These are phyloP conservation scores for Centaurea solstitialis DNA, from an alignment of 129 eudicot species.

Conservation along the genomic window DNA sequence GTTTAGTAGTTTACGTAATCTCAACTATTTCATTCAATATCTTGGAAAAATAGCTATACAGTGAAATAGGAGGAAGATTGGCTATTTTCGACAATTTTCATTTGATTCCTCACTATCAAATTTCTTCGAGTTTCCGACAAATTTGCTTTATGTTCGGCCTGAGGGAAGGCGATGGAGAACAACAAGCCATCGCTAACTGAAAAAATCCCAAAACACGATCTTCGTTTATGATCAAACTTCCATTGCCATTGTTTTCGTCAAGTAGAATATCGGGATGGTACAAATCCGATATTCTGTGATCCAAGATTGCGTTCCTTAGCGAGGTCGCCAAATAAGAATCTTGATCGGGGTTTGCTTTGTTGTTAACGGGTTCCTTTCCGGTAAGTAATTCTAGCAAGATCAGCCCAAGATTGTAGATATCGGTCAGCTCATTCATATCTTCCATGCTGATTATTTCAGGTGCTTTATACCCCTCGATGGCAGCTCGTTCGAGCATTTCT, in stretches of 20 bases:
- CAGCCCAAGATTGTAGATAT: slow-evolving; percentile 78
- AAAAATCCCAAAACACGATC: slow-evolving; percentile 55
- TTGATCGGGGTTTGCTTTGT: slow-evolving; percentile 41
- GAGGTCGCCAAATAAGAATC: slow-evolving; percentile 58
- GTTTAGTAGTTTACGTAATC: too few species aligned
- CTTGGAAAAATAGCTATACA: not conserved
- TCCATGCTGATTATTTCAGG: slow-evolving; percentile 82
- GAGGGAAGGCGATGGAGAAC: slow-evolving; percentile 84
- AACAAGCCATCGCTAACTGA: slow-evolving; percentile 87
- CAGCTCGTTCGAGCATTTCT: slow-evolving; percentile 71
- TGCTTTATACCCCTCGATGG: slow-evolving; percentile 81
- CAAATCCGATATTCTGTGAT: slow-evolving; percentile 50
- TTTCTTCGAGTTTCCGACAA: slow-evolving; percentile 66
- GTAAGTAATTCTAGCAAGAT: slow-evolving; percentile 71
- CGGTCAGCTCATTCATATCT: slow-evolving; percentile 55
- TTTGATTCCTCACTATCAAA: slow-evolving; percentile 17
- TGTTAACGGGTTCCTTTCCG: slow-evolving; percentile 57
- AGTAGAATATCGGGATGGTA: slow-evolving; percentile 58
- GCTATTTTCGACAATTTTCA: not conserved
- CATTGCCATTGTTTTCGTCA: slow-evolving; percentile 43
- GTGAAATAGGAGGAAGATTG: not conserved
- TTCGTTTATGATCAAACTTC: slow-evolving; percentile 36
- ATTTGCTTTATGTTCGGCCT: slow-evolving; percentile 68
- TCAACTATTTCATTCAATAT: not conserved
- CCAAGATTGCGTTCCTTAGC: slow-evolving; percentile 61